phyloP scores from a whole-genome alignment of 2,329 filamentous ascomycete genomes.

The Beauveria asiatica region DNA sequence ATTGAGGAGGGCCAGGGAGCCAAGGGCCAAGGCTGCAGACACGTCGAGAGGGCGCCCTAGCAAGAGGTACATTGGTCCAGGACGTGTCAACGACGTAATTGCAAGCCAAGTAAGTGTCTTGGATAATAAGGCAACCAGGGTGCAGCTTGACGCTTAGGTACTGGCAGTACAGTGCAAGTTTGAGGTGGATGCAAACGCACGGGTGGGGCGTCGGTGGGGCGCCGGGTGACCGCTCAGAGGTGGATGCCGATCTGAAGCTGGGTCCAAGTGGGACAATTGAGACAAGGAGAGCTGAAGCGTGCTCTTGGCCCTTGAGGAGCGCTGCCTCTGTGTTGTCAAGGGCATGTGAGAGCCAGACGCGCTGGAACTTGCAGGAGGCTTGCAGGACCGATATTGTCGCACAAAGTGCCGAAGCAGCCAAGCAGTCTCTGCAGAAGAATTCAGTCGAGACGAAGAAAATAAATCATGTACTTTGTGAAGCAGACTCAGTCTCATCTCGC shows the following conservation, averaged over 20 bases:
- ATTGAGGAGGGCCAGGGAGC: too few relatives aligned
- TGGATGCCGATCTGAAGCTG: conserved; percentile 9
- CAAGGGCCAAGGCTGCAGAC: neutral
- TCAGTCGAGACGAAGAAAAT: neutral
- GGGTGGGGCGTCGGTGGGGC: neutral
- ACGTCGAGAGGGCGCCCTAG: neutral
- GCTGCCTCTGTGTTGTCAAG: neutral
- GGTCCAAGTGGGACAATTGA: neutral
- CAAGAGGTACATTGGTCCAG: neutral
- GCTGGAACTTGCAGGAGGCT: conserved; percentile 8
- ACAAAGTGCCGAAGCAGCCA: neutral
- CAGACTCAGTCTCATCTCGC: neutral
- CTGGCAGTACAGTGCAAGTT: neutral
- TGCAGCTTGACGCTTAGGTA: neutral
- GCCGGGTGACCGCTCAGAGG: neutral
- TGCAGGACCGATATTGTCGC: neutral
- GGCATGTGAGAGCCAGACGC: neutral
- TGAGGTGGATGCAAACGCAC: neutral
- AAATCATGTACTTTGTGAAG: too few relatives aligned
- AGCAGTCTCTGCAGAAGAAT: too few relatives aligned
- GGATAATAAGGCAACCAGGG: neutral
- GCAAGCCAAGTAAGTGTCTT: conserved; percentile 10
- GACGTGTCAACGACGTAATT: conserved; percentile 11
- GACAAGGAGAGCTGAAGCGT: conserved; percentile 6
- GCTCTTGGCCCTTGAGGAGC: neutral